phyloP scores from a whole-genome alignment of 2,329 filamentous ascomycete species.

The Diaporthe batatas region DNA sequence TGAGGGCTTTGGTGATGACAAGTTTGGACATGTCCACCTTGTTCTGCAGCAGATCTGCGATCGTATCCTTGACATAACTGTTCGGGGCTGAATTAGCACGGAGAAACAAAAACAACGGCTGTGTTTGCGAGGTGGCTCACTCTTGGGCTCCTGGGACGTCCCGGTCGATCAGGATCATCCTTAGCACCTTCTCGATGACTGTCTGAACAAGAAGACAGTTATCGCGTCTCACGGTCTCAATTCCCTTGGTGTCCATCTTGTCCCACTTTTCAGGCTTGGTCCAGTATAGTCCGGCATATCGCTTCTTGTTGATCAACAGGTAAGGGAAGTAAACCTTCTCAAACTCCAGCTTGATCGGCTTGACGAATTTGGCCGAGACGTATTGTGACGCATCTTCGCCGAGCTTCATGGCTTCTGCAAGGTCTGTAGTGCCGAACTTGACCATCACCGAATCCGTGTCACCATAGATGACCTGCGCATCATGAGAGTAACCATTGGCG shows the following conservation, averaged over 20 bases:
- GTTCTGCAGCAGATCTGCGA: slow-evolving; percentile 95
- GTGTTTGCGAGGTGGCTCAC: slow-evolving; percentile 66
- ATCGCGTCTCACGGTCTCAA: slow-evolving; percentile 96
- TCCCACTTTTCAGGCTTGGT: slow-evolving; percentile 94
- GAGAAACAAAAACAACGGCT: background rate
- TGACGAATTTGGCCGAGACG: slow-evolving; percentile 92
- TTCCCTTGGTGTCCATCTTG: slow-evolving; percentile 99
- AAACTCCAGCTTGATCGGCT: slow-evolving; percentile 98
- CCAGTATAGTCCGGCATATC: slow-evolving; percentile 98
- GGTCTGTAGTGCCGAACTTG: slow-evolving; percentile 91
- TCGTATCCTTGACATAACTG: slow-evolving; percentile 96
- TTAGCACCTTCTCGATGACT: slow-evolving; percentile 95
- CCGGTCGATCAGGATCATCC: slow-evolving; percentile 95
- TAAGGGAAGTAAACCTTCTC: slow-evolving; percentile 99
- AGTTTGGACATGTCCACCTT: slow-evolving; percentile 99
- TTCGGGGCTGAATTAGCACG: slow-evolving; percentile 46
- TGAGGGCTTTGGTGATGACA: slow-evolving; percentile 96
- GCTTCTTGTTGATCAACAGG: slow-evolving; percentile 99
- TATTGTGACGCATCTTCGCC: slow-evolving; percentile 92
- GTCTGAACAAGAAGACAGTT: slow-evolving; percentile 96
- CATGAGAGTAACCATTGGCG: slow-evolving; percentile 92
- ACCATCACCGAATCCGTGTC: slow-evolving; percentile 99
- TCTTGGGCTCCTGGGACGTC: slow-evolving; percentile 93
- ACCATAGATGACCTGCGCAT: slow-evolving; percentile 97
- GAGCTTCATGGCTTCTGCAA: slow-evolving; percentile 91